Base-by-base conservation (phyloP, 1,284 basidiomycete genomes). In the Tylopilus sp. region DNA sequence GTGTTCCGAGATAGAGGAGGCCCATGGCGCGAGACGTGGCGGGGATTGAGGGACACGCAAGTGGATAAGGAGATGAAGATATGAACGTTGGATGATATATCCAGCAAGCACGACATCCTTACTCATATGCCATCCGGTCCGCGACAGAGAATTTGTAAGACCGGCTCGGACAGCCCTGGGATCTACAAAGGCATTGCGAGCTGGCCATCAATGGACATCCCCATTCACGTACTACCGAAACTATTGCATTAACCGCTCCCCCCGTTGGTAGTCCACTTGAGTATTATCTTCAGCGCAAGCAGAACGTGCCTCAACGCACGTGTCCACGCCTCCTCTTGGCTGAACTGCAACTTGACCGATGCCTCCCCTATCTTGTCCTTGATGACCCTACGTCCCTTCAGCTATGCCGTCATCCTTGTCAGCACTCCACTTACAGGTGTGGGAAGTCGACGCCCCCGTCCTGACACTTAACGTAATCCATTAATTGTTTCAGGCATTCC, bases 331-430 rank as follows among this genome's bases (percentile, higher is more conserved):
- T 98, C 96, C 64, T 98, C 96, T 66, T 93, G 88, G 55, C 88
- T 92, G 68, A 94, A 95, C 61, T 95, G 92, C 10, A 97, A 75
- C 66, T 95, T 92, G 55, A 99, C 92, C 2, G 92, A 94, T 18
- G 92, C 87, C 52, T 95, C 94, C 5, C 94, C 94, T 51, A 99
- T 99, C 70, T 89, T 92, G 70, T 99, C 97, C 70, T 91, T 97
- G 44, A 79, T 75, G 52, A 99, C 89, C 60, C 93, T 97, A 61
- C 11, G n/a, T n/a, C n/a, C n/a, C n/a, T 33, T 33, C 25, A 4
- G 15, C n/a, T 31, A 9, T 18, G 1, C 35, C 29, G 16, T 5
- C 11, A 21, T n/a, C 25, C n/a, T 23, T 34, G 18, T 35, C 29
- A 39, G 35, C 43, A 30, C 44, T 28, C 18, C 58, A 79, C 84